Base-by-base conservation (phyloP, 148 eudicot genomes). In the Arbutus unedo region DNA sequence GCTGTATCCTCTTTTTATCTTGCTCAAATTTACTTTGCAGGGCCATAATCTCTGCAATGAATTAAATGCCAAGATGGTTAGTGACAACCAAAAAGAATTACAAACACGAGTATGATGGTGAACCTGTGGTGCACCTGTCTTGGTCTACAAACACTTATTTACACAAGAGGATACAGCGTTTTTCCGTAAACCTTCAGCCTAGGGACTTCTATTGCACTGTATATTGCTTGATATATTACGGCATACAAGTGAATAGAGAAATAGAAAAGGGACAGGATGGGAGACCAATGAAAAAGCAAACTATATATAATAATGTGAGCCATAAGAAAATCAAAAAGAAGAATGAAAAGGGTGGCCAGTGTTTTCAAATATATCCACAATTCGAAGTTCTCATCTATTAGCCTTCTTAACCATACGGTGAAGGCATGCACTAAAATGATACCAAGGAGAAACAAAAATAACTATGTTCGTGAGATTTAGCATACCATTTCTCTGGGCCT, bases 21-120 rank as follows among this genome's bases (percentile, higher is more conserved):
- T 94, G 96, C 88, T 94, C 93, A 2, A 96, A 96, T 88, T 91
- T 91, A 89, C 95, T 91, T 86, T 91, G 98, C 76, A 94, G 84
- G 85, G 87, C 91, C 98, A 96, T 92, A 82, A 92, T 82, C 88
- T 93, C 96, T 95, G 96, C 86, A 89, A 74, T 16, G 77, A 74
- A 60, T 67, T 2, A 53, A 23, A 56, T 14, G 48, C 56, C 23
- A 1, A 70, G 82, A 44, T 41, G 19, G 41, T 78, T 38, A 25
- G 54, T 51, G 19, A 41, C 23, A n/a, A 48, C 47, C 6, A 4
- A 59, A 31, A 75, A 60, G 44, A 48, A 16, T 10, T 4, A 31
- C 8, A 45, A 70, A 76, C 51, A 83, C n/a, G 43, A 68, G 31
- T 4, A 19, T 13, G 8, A 78, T 15, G 2, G 2, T 4, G 21